Evolutionary conservation across 2,329 filamentous ascomycete genomes (phyloP).

Genomic region (Aureobasidium lini): DNA sequence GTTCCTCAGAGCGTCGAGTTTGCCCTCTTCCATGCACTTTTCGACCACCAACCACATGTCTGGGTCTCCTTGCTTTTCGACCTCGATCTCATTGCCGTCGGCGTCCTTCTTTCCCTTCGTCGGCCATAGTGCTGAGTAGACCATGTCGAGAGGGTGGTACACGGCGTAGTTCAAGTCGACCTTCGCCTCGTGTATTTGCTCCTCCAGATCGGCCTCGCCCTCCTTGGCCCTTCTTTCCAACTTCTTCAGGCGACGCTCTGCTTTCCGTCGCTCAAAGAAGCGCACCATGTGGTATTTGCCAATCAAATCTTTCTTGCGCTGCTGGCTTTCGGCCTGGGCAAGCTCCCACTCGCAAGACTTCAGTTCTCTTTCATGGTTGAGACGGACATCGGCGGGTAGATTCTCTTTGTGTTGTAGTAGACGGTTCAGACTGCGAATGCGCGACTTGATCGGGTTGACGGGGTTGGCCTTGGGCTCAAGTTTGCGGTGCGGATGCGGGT

Average conservation of each 20-base stretch:
- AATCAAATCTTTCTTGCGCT: slow-evolving; percentile 62
- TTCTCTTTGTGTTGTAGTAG: slow-evolving; percentile 52
- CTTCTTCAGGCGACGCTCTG: slow-evolving; percentile 55
- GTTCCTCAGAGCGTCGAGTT: slow-evolving; percentile 50
- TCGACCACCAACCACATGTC: slow-evolving; percentile 65
- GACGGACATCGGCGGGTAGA: slow-evolving; percentile 59
- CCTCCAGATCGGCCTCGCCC: slow-evolving; percentile 28
- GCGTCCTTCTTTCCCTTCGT: slow-evolving; percentile 26
- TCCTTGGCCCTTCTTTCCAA: slow-evolving; percentile 51
- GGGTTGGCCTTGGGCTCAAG: slow-evolving; percentile 27
- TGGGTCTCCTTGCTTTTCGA: slow-evolving; percentile 35
- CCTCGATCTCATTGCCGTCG: slow-evolving; percentile 27
- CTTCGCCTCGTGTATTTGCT: slow-evolving; percentile 47
- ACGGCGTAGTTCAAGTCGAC: slow-evolving; percentile 70
- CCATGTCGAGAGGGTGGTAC: slow-evolving; percentile 62
- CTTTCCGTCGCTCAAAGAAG: slow-evolving; percentile 74
- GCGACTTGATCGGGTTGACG: slow-evolving; percentile 57
- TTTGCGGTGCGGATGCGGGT: slow-evolving; percentile 19
- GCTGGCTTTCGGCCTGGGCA: slow-evolving; percentile 50
- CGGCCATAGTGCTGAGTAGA: slow-evolving; percentile 55
- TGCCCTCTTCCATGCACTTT: slow-evolving; percentile 53
- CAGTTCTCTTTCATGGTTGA: slow-evolving; percentile 66
- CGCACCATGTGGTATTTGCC: slow-evolving; percentile 74
- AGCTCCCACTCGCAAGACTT: slow-evolving; percentile 59
- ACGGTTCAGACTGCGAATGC: slow-evolving; percentile 61